These are phyloP conservation scores for Cynanchum wilfordii DNA, from an alignment of 257 asterid species.

Conservation along the genomic window DNA sequence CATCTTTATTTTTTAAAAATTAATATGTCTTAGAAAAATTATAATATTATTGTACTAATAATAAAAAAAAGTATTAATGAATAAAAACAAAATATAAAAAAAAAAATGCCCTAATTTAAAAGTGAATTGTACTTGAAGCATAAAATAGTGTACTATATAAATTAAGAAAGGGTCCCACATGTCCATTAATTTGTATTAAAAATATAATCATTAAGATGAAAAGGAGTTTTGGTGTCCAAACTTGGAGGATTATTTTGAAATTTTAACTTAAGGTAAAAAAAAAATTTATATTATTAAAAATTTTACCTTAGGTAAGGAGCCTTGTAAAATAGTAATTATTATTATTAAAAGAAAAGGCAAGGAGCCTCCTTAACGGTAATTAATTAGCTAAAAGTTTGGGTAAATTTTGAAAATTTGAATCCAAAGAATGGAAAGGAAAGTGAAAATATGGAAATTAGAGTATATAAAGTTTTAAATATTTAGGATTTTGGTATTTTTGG, in stretches of 20 bases:
- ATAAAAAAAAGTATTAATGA: no score
- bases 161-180: not conserved
- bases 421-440: not conserved
- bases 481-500: no score
- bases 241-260: slow-evolving; percentile 4
- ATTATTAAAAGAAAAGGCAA: slow-evolving; percentile 3
- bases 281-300: not conserved
- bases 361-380: slow-evolving; percentile 19
- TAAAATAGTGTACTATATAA: not conserved
- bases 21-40: no score
- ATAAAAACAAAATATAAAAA: no score
- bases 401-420: slow-evolving; percentile 3
- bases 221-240: not conserved
- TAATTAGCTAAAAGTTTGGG: not conserved
- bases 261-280: not conserved
- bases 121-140: not conserved
- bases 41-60: no score
- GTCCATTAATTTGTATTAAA: no score
- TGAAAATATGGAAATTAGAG: no score
- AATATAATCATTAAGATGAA: not conserved
- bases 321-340: not conserved
- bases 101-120: no score
- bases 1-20: no score
- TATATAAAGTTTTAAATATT: no score
- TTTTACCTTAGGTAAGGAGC: slow-evolving; percentile 10